A percentile compares a stretch with the other conserved stretches of the same genome.
phyloP scores from a whole-genome alignment of 2,329 filamentous ascomycete genomes.

The Paramyrothecium roridum region DNA sequence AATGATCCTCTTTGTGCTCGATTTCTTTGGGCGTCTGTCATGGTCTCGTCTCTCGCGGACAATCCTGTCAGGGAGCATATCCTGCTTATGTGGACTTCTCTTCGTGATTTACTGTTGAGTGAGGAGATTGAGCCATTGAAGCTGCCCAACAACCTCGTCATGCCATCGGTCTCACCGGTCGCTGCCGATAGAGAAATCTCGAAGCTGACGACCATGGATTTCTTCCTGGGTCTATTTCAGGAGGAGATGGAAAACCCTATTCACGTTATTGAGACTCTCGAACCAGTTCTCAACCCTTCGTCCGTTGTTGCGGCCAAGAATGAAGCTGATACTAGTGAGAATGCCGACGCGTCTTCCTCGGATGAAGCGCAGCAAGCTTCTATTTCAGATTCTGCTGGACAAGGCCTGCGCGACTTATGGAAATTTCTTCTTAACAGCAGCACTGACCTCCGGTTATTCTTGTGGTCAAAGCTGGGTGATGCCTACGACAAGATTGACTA shows the following conservation, averaged over 20 bases:
- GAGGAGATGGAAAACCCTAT: conserved; percentile 78
- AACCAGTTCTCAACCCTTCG: conserved; percentile 81
- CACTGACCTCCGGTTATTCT: conserved; percentile 76
- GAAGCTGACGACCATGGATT: conserved; percentile 92
- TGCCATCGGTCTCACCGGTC: conserved; percentile 80
- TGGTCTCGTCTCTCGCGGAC: conserved; percentile 48
- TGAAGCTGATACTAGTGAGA: conserved; percentile 5
- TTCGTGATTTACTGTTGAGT: conserved; percentile 47
- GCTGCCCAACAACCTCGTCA: conserved; percentile 81
- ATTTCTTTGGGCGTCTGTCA: conserved; percentile 56
- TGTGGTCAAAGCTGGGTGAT: conserved; percentile 89
- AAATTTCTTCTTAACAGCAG: conserved; percentile 81
- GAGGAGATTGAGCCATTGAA: conserved; percentile 44
- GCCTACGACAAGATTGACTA: conserved; percentile 87
- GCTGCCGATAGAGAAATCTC: conserved; percentile 89
- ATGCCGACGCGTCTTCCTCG: conserved; percentile 10
- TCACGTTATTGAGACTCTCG: conserved; percentile 83
- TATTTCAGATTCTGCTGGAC: conserved; percentile 49
- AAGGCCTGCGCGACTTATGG: conserved; percentile 71
- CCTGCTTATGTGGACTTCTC: conserved; percentile 55
- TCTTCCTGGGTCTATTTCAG: conserved; percentile 87
- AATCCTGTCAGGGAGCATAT: conserved; percentile 55
- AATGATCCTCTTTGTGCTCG: conserved; percentile 43
- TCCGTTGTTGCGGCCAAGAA: conserved; percentile 42
- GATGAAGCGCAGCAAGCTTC: conserved; percentile 25